Evolutionary conservation across 106 monocot species (phyloP).

Genomic region (Triglochin maritima): DNA sequence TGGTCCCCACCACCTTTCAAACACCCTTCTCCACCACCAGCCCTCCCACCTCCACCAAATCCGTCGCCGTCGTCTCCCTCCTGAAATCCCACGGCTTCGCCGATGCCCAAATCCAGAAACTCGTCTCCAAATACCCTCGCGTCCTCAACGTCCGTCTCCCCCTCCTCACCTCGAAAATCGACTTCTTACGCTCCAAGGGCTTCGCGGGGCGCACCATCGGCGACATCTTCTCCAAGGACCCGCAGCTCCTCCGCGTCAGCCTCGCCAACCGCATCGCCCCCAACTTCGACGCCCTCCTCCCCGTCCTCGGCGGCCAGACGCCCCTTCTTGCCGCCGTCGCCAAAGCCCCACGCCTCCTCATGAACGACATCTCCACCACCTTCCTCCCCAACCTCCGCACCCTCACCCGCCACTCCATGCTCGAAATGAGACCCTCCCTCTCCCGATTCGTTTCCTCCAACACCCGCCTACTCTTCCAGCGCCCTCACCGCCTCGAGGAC

Average conservation of each 20-base stretch:
- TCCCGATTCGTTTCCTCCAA: background rate
- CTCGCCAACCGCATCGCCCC: background rate
- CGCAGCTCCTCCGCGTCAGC: background rate
- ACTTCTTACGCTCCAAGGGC: background rate
- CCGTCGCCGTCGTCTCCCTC: background rate
- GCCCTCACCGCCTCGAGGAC: background rate
- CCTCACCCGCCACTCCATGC: background rate
- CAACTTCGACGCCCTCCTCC: conserved; percentile 1
- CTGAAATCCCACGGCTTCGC: conserved; percentile 3
- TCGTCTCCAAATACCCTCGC: too few species aligned
- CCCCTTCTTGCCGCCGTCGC: background rate
- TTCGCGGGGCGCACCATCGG: background rate
- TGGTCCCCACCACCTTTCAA: too few species aligned
- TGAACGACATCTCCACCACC: background rate
- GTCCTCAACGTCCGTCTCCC: background rate
- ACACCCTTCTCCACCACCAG: too few species aligned
- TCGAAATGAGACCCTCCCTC: background rate
- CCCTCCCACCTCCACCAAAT: too few species aligned
- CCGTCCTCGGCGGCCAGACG: background rate
- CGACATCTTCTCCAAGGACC: background rate
- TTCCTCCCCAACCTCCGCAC: conserved; percentile 1
- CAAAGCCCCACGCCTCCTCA: background rate
- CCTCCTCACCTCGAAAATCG: background rate
- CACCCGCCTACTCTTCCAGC: background rate
- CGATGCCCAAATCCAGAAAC: background rate